phyloP scores from a whole-genome alignment of 352 stramenopile genomes.

The Globisporangium canariense region DNA sequence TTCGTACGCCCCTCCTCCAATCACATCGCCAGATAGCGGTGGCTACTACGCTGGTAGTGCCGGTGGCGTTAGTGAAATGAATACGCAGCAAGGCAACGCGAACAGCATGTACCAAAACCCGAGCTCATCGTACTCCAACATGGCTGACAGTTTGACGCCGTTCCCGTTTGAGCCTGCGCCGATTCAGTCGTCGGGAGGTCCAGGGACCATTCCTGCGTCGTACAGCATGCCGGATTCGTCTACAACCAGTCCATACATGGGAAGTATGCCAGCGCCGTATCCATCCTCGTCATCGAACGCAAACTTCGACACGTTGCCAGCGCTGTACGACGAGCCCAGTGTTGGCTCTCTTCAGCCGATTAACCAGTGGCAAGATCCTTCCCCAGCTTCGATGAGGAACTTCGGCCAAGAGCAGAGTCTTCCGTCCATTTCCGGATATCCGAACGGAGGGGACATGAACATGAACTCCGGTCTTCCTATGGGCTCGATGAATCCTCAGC shows the following conservation, averaged over 20 bases:
- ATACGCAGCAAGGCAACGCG: slow-evolving; percentile 7
- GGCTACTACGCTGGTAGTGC: slow-evolving; percentile 8
- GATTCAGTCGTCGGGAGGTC: slow-evolving; percentile 21
- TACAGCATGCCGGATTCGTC: slow-evolving; percentile 22
- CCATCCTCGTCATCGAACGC: slow-evolving; percentile 19
- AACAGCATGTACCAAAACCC: slow-evolving; percentile 8
- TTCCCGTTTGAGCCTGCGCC: slow-evolving; percentile 31
- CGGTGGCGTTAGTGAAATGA: background rate
- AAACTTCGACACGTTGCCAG: slow-evolving; percentile 27
- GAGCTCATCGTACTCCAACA: slow-evolving; percentile 4
- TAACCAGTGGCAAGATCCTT: slow-evolving; percentile 20
- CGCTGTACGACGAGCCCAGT: slow-evolving; percentile 20
- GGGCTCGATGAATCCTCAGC: slow-evolving; percentile 10
- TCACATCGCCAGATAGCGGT: background rate
- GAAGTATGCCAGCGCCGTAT: slow-evolving; percentile 25
- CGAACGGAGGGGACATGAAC: slow-evolving; percentile 4
- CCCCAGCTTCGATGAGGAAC: slow-evolving; percentile 17
- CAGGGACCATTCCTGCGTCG: slow-evolving; percentile 11
- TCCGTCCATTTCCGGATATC: slow-evolving; percentile 7
- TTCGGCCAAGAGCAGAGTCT: slow-evolving; percentile 13
- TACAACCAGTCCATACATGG: slow-evolving; percentile 27
- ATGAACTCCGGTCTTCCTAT: slow-evolving; percentile 9
- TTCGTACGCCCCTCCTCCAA: slow-evolving; percentile 21
- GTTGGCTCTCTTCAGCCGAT: slow-evolving; percentile 13
- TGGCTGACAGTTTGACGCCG: slow-evolving; percentile 23